Base-by-base conservation (phyloP, 2,329 filamentous ascomycete genomes). In the Xylariaceae sp. region DNA sequence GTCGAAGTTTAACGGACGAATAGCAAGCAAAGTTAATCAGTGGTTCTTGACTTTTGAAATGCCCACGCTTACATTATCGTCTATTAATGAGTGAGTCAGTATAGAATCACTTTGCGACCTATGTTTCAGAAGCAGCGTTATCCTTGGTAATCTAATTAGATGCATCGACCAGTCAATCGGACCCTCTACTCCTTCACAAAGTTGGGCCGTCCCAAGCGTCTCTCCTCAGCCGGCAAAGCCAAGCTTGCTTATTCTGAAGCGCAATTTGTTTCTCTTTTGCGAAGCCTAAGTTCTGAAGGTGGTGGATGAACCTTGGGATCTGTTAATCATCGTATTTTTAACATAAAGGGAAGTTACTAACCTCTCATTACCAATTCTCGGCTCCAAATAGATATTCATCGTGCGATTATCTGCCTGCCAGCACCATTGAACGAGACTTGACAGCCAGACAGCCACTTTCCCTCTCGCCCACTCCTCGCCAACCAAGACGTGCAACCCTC, bases 381-480 rank as follows among this genome's bases (percentile, higher is more conserved):
- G 95, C 76, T 99, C 95, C 66, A 98, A 76, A 71, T 91, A 88
- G 19, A 98, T 84, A 50, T 84, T 88, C 78, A 92, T 87, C 1
- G 94, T 98, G 62, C 95, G 81, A 65, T 86, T 82, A 71, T 97
- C 93, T 2, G 87, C 82, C 62, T 89, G 77, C 70, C 90, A 89
- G 65, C 89, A 90, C 79, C 89, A 94, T 73, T 99, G 95, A n/a
- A 95, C 87, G 65, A 98, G 72, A 17, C 92, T 88, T 48, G 86
- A 90, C 65, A 97, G 73, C 95, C 95, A 99, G 28, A 87, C 79
- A 50, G 84, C 84, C 19, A 97, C 89, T n/a, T 85, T 77, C 0
- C 94, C 94, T 48, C 94, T 82, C 53, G 92, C 96, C 78, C 95
- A 96, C 67, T 97, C 87, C 75, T 98, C 95, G 1, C 95, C 95